Evolutionary conservation across 768 basidiomycete species (phyloP), one percentile per base, ranked within the genome.

Genomic region (Cubamyces sp.): DNA sequence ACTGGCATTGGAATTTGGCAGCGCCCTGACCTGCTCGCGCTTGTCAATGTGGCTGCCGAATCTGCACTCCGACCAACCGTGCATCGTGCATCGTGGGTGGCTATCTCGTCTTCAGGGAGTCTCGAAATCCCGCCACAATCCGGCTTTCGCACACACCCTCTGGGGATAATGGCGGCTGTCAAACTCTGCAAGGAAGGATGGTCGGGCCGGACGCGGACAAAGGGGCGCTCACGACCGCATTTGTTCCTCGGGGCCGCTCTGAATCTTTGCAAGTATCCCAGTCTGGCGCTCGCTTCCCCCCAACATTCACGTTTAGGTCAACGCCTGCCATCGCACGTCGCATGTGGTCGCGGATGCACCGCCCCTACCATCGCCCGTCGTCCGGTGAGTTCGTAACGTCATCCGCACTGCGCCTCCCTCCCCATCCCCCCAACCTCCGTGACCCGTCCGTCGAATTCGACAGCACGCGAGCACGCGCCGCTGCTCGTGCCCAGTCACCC

Each of bases 131-230:
- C 6, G 25, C 25, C 48, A n/a, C 48, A 34, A 34, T 23, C 18
- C 23, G 45, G 12, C 19, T 8, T 46, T 11, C 21, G 45, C n/a
- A n/a, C n/a, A n/a, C 19, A n/a, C 19, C n/a, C 43, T 21, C n/a
- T 19, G 7, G 19, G n/a, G n/a, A 7, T 23, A n/a, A n/a, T n/a
- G n/a, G 45, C 19, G 45, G 45, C 60, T 56, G 49, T 40, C 61
- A 62, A 37, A 45, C 11, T 34, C 9, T 34, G n/a, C 34, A 5
- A 34, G 34, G 34, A 34, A 5, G 34, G 34, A 34, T 9, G 9
- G 5, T 21, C 61, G 61, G 61, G 4, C 61, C 61, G 61, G 55
- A 26, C 42, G n/a, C 26, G n/a, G n/a, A 12, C 34, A 19, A 47
- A 48, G 28, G 26, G 41, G 47, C 47, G 26, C 23, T 47, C 3